Evolutionary conservation across 2,329 filamentous ascomycete species (phyloP).

Genomic region (Didymella keratinophila): DNA sequence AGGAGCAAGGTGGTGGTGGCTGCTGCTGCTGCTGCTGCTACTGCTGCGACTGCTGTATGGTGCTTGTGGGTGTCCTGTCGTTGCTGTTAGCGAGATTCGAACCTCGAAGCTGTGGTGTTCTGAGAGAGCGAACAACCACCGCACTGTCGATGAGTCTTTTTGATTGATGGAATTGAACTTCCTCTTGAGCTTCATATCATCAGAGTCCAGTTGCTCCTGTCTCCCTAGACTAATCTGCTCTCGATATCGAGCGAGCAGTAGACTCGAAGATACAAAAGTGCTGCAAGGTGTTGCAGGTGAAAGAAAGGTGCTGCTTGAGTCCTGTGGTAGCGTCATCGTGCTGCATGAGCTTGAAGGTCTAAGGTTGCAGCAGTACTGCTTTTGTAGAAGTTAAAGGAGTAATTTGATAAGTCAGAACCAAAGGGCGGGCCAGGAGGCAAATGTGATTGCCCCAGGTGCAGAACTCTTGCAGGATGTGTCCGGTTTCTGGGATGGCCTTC

Average conservation of each 20-base stretch:
- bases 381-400: neutral
- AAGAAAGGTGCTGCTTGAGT: neutral
- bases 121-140: neutral
- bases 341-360: neutral
- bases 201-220: neutral
- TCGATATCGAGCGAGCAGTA: neutral
- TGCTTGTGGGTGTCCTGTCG: neutral
- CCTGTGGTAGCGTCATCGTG: neutral
- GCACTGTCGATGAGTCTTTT: constrained; percentile 1
- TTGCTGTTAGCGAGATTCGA: constrained; percentile 6
- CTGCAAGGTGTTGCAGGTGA: neutral
- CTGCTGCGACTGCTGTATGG: neutral
- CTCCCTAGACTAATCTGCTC: neutral
- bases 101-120: neutral
- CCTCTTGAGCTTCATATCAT: neutral
- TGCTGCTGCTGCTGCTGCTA: neutral
- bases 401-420: neutral
- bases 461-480: neutral
- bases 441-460: neutral
- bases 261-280: neutral
- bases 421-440: neutral
- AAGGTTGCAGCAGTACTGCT: neutral
- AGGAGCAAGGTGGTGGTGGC: neutral
- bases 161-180: neutral
- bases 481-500: neutral